A percentile compares a stretch with the other conserved stretches of the same genome.
phyloP scores from a whole-genome alignment of 805 yeast genomes.

The Metschnikowia shivogae region DNA sequence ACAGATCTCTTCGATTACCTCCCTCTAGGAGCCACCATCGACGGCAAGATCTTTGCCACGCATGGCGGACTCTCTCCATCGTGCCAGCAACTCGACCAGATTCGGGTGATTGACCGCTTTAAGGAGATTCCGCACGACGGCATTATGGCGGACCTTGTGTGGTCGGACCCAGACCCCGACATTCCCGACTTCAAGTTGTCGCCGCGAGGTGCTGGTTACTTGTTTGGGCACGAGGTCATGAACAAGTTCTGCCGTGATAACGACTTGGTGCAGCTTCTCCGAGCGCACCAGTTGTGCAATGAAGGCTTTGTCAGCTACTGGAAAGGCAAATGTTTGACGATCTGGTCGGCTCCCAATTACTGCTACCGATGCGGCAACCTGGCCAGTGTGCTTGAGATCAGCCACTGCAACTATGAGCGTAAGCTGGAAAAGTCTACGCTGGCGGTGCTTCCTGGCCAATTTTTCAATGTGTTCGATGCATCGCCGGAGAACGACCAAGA shows the following conservation, averaged over 20 bases:
- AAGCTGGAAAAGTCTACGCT: conserved; percentile 16
- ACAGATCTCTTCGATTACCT: conserved; percentile 92
- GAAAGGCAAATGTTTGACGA: conserved; percentile 87
- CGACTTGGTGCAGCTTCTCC: conserved; percentile 69
- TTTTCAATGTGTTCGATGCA: conserved; percentile 93
- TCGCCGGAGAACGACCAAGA: conserved; percentile 86
- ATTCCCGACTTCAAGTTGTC: conserved; percentile 75
- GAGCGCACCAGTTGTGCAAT: conserved; percentile 96
- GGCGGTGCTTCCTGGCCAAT: conserved; percentile 47
- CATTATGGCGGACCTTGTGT: conserved; percentile 97
- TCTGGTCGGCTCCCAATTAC: conserved; percentile 98
- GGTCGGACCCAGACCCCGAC: conserved; percentile 93
- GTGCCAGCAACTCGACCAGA: conserved; percentile 90
- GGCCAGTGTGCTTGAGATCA: conserved; percentile 92
- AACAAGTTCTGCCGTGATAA: conserved; percentile 79
- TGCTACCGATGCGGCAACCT: conserved; percentile 96
- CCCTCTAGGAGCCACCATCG: conserved; percentile 62
- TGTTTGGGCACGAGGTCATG: conserved; percentile 89
- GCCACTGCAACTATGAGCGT: conserved; percentile 42
- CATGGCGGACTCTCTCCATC: conserved; percentile 97
- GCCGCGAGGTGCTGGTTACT: conserved; percentile 97
- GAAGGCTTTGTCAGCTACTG: conserved; percentile 93
- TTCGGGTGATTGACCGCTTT: conserved; percentile 83
- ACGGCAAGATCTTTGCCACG: conserved; percentile 85
- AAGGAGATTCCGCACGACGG: conserved; percentile 98